Evolutionary conservation across 176 grass and related monocot genomes (phyloP), one percentile per base, ranked within the genome.

Genomic region (Cenchrus fungigraminus): DNA sequence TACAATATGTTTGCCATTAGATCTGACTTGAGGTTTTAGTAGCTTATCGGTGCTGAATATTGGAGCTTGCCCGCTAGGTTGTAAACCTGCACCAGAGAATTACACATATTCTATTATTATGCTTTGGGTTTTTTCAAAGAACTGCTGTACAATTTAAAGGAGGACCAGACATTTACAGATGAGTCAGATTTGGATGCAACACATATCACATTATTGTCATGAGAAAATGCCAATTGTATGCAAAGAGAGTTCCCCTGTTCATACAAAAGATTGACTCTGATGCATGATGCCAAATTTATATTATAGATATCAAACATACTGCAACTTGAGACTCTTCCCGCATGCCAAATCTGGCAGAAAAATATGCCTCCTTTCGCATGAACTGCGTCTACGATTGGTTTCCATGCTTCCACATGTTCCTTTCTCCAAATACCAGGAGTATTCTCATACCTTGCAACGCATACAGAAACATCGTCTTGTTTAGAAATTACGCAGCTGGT

Each of bases 291-390:
- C 6, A 83, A 71, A 0, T 9, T 64, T 86, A 47, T 60, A 80
- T 34, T 50, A 28, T 68, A 80, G 61, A n/a, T 51, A 14, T 40
- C 12, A 78, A 78, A 81, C 50, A 25, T 89, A 91, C 92, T 64
- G 74, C 82, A 64, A 76, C 50, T 91, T 9, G 90, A 92, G 54
- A 89, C 89, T 50, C 91, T 86, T 71, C 87, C 90, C 13, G 72
- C 87, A 19, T 92, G 93, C 85, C 87, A 92, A 83, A 95, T 85
- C 61, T 92, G 90, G 72, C 85, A 90, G 71, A 94, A 95, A 81
- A 95, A 90, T 69, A 92, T 54, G 12, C 90, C 87, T 69, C 93
- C 90, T 78, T 92, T 86, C 2, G n/a, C 49, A 77, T 90, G 93
- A 79, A 95, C 90, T 1, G 73, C 85, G 28, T 90, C 66, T 6